Percentiles rank a stretch among this genome's conserved stretches.
Conservation (phyloP, 176 grass and related monocot genomes). For the Olyra latifolia region DNA sequence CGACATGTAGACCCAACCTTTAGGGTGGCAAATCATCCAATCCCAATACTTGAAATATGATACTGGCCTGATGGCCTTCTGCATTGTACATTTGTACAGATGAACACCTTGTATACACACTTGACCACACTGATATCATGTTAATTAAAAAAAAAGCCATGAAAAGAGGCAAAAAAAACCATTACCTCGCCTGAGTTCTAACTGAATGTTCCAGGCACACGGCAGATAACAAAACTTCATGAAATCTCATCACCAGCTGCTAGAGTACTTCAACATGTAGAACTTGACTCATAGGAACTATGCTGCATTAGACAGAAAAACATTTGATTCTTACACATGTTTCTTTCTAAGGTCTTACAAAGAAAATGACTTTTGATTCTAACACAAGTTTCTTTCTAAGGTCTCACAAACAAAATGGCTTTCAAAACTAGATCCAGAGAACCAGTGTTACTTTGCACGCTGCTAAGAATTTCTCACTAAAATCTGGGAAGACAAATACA, state of each 20-base stretch:
- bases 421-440: conserved; percentile 25
- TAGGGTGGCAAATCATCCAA: no score
- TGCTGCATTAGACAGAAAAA: background rate
- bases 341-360: conserved; percentile 12
- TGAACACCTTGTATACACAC: background rate
- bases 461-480: background rate
- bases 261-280: background rate
- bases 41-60: background rate
- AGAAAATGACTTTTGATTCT: conserved; percentile 29
- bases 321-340: conserved; percentile 20
- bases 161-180: background rate
- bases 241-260: background rate
- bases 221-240: background rate
- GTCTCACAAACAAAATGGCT: conserved; percentile 27
- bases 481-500: conserved; percentile 9
- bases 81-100: background rate
- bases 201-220: background rate
- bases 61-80: background rate
- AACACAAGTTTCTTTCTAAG: conserved; percentile 24
- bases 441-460: conserved; percentile 14
- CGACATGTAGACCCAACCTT: no score
- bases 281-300: background rate
- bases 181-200: background rate
- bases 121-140: no score
- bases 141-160: background rate